Percentiles rank a stretch among this genome's conserved stretches.
Evolutionary conservation across 495 filamentous ascomycete species (phyloP).

Genomic region (Clohesyomyces aquaticus): DNA sequence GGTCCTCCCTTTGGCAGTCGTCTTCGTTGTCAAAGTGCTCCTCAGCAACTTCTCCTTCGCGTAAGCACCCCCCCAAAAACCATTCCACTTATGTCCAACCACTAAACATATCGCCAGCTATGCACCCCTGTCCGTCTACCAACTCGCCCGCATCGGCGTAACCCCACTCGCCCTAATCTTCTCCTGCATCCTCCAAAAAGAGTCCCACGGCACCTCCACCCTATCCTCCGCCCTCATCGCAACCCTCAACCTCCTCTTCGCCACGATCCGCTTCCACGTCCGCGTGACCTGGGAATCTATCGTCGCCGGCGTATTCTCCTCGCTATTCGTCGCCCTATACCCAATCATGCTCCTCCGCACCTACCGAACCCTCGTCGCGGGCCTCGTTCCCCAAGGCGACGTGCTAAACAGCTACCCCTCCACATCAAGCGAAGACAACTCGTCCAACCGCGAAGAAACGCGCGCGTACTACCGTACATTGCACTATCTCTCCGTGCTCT

Average conservation of each 20-base stretch:
- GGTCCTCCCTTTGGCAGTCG: conserved; percentile 52
- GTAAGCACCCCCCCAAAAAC: conserved; percentile 40
- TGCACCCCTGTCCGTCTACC: conserved; percentile 55
- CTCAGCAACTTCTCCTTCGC: conserved; percentile 58
- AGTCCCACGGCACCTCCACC: conserved; percentile 51
- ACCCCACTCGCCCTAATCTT: conserved; percentile 53
- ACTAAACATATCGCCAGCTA: conserved; percentile 46
- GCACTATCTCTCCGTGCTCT: conserved; percentile 56
- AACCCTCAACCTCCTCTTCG: conserved; percentile 54
- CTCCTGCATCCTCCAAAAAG: conserved; percentile 50
- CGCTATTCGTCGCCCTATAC: conserved; percentile 55
- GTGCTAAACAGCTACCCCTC: conserved; percentile 35
- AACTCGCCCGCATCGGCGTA: conserved; percentile 53
- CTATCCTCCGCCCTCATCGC: conserved; percentile 56
- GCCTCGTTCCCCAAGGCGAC: conserved; percentile 40
- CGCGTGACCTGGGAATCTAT: conserved; percentile 56
- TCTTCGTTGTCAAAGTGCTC: conserved; percentile 54
- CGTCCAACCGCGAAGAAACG: conserved; percentile 48
- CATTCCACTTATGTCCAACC: neutral
- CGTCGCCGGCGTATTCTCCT: conserved; percentile 56
- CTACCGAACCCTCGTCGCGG: conserved; percentile 47
- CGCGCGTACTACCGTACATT: conserved; percentile 54
- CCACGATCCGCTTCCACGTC: conserved; percentile 47
- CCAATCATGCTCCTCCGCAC: conserved; percentile 55
- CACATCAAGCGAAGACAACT: conserved; percentile 23